Percentiles rank a stretch among this genome's conserved stretches.
Conservation (phyloP, 2,329 filamentous ascomycete species). For the Phaeophleospora eucalypticola region DNA sequence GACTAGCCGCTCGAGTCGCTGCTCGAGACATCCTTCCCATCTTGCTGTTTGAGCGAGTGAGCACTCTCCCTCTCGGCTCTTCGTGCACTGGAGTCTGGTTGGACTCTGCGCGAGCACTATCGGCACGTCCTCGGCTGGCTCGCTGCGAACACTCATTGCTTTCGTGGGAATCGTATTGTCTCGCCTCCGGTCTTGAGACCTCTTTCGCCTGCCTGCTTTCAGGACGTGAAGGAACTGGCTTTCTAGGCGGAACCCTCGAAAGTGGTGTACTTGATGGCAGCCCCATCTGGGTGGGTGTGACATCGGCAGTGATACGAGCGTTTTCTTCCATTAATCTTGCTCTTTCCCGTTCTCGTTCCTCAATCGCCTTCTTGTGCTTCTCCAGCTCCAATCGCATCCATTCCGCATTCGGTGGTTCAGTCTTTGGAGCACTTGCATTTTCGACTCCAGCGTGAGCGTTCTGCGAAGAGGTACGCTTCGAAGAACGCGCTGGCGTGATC, state of each 20-base stretch:
- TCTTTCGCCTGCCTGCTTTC: constrained; percentile 14
- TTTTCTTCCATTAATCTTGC: constrained; percentile 13
- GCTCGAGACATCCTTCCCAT: constrained; percentile 11
- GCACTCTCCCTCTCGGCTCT: constrained; percentile 13
- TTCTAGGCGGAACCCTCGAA: constrained; percentile 21
- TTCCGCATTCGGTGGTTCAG: constrained; percentile 37
- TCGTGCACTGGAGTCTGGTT: constrained; percentile 4
- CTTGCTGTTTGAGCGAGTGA: constrained; percentile 15
- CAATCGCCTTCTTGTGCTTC: constrained; percentile 31
- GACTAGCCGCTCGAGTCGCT: constrained; percentile 8
- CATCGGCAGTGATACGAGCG: constrained; percentile 5
- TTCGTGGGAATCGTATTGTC: constrained; percentile 3
- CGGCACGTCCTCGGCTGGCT: constrained; percentile 8
- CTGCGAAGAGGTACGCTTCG: constrained; percentile 40
- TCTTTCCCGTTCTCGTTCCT: constrained; percentile 17
- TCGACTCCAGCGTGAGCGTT: constrained; percentile 25
- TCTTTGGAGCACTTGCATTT: constrained; percentile 29
- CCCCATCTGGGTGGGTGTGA: constrained; percentile 7
- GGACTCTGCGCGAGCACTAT: constrained; percentile 8
- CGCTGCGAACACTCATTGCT: constrained; percentile 4
- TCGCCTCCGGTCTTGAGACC: constrained; percentile 6
- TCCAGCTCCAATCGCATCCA: constrained; percentile 45
- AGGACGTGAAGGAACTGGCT: constrained; percentile 23
- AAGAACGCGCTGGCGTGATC: constrained; percentile 36
- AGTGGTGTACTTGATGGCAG: constrained; percentile 2